Evolutionary conservation across 2,329 filamentous ascomycete species (phyloP), one percentile per base, ranked within the genome.

Genomic region (Hypoxylon sp.): DNA sequence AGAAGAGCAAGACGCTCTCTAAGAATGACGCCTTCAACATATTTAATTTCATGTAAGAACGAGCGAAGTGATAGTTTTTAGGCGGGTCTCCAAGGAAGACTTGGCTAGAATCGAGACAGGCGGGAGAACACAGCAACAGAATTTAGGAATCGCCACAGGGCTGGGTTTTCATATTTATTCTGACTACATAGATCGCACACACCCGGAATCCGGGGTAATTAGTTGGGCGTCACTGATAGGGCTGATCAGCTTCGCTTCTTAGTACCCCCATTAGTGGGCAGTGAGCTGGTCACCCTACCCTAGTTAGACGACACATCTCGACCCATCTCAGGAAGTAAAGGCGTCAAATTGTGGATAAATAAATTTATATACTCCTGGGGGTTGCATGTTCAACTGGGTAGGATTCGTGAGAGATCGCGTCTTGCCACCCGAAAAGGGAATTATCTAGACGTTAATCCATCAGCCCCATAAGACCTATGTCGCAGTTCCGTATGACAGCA

Each of bases 351-450:
- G 33, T 14, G 51, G 29, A 9, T 48, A 51, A 60, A 59, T n/a
- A 10, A 8, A 19, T 29, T 53, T 26, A 37, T 29, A 48, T 46
- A 31, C 29, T 58, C 52, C 48, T 14, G 33, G 31, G 33, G 31
- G 14, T n/a, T 29, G 33, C 22, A n/a, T 22, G n/a, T 50, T 59
- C 22, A 64, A 35, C 55, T 64, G 42, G 11, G 59, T n/a, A 31
- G 35, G n/a, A 58, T 8, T 29, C 26, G 24, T 52, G 63, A 59
- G 35, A 59, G 46, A 64, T 67, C 64, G 67, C 57, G 6, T n/a
- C 64, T 70, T 70, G 19, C 24, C 17, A 62, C 67, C 61, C 3
- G 31, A 59, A 70, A 54, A 10, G 57, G 67, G 17, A 70, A 70
- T 19, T 63, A 11, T 24, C 22, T 33, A 44, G 52, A 48, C 31